Base-by-base conservation (phyloP, 2,329 filamentous ascomycete genomes). In the Aspergillus carbonarius region DNA sequence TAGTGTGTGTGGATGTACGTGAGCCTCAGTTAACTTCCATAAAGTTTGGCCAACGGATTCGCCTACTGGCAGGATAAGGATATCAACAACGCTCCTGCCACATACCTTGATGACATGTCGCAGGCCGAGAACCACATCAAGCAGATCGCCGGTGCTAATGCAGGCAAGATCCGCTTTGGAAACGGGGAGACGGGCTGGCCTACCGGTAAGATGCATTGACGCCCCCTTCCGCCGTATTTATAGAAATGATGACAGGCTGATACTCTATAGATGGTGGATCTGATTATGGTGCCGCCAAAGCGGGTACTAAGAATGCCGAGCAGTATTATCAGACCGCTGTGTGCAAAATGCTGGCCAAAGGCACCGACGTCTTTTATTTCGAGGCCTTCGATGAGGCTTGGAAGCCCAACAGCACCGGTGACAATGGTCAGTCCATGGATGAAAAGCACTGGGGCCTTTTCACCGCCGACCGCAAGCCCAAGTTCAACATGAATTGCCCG, bases 381-480 rank as follows among this genome's bases (percentile, higher is more conserved):
- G 88, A 90, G 80, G 87, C 87, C 44, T 89, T 88, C 66, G 88
- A 90, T 66, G 88, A 91, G 82, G 78, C 83, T 59, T 89, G 86
- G 85, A 90, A 90, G 83, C 86, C 87, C 55, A 73, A 79, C 46
- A 83, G 81, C 63, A 75, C 82, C 60, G 88, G 88, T 67, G 82
- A 88, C 70, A 85, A 87, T 68, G 88, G 88, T 63, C 74, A 82
- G 63, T 74, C 78, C 10, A 82, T 80, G 49, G 83, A 88, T 67
- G 87, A 90, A 82, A 86, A 82, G 35, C 82, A 88, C 67, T 90
- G 88, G 88, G 88, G 88, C 67, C 84, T 85, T 42, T 89, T 87
- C 82, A 85, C 81, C 42, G 78, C 80, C 0, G 81, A 86, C 60
- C 79, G 86, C 66, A 79, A 77, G 70, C 59, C 78, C 61, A 89